phyloP scores from a whole-genome alignment of 805 yeast genomes.

The Lachancea nothofagi region DNA sequence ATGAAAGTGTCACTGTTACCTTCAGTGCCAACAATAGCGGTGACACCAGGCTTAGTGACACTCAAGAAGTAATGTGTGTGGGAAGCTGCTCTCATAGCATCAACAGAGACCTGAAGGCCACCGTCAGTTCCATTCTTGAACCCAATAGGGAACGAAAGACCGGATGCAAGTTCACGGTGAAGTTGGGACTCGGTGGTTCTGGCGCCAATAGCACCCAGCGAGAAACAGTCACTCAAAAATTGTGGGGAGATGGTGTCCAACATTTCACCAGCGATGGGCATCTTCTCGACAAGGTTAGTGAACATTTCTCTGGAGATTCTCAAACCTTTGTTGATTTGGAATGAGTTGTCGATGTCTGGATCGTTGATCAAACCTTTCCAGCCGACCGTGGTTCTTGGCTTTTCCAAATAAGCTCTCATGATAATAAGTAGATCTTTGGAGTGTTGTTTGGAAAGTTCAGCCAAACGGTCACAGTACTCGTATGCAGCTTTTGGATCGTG shows the following conservation, averaged over 20 bases:
- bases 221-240: conserved; percentile 85
- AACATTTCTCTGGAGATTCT: conserved; percentile 84
- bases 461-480: conserved; percentile 72
- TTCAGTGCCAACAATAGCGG: conserved; percentile 91
- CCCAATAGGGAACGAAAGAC: conserved; percentile 95
- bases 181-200: conserved; percentile 97
- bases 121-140: conserved; percentile 99
- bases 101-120: conserved; percentile 86
- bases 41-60: conserved; percentile 94
- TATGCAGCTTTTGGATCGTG: conserved; percentile 91
- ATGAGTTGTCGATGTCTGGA: conserved; percentile 90
- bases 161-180: conserved; percentile 95
- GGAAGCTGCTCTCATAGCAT: conserved; percentile 87
- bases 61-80: conserved; percentile 92
- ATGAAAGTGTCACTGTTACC: conserved; percentile 90
- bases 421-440: conserved; percentile 75
- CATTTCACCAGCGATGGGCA: conserved; percentile 97
- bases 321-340: conserved; percentile 91
- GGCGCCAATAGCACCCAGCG: conserved; percentile 98
- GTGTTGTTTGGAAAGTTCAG: conserved; percentile 52
- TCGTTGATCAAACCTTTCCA: conserved; percentile 98
- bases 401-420: conserved; percentile 97
- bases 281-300: conserved; percentile 68
- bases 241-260: conserved; percentile 96
- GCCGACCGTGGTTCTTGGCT: conserved; percentile 98